Percentiles rank a stretch among this genome's conserved stretches.
These are phyloP conservation scores for Strobilomyces confusus DNA, from an alignment of 768 basidiomycete species.

Conservation along the genomic window DNA sequence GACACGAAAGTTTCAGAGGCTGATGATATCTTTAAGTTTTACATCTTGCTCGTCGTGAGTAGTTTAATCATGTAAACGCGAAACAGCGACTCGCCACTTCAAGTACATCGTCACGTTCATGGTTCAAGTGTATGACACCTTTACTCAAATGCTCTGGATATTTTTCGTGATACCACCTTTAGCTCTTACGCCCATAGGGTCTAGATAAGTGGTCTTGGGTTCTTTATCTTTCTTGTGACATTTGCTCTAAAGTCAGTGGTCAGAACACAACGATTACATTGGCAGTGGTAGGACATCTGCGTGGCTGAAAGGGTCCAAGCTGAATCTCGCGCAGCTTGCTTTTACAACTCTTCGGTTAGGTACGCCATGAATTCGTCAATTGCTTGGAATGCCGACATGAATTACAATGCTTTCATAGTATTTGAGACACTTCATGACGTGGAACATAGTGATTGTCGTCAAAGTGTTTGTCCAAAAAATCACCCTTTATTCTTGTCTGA, in stretches of 20 bases:
- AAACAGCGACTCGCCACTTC: neutral
- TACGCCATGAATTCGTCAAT: neutral
- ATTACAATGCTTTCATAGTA: slow-evolving; percentile 1
- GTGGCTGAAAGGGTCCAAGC: neutral
- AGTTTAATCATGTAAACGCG: neutral
- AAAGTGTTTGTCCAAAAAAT: slow-evolving; percentile 3
- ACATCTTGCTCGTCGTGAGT: slow-evolving; percentile 1
- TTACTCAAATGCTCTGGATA: neutral
- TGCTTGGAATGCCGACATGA: neutral
- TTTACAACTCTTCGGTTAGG: slow-evolving; percentile 5
- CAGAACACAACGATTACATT: slow-evolving; percentile 5
- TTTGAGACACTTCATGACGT: slow-evolving; percentile 1
- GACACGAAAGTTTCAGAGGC: neutral
- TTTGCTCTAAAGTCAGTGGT: slow-evolving; percentile 10
- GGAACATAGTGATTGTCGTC: neutral
- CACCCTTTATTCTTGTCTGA: neutral
- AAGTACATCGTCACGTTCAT: slow-evolving; percentile 10
- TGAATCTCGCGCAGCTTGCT: slow-evolving; percentile 1
- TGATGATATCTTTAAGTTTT: neutral
- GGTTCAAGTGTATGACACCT: slow-evolving; percentile 11
- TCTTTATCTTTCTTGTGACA: neutral
- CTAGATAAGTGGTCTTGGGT: slow-evolving; percentile 16
- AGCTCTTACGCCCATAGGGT: slow-evolving; percentile 23
- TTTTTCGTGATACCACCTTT: neutral
- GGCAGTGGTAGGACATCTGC: slow-evolving; percentile 12